Evolutionary conservation across 371 early-diverging fungal species (phyloP).

Genomic region (Mortierella sp.): DNA sequence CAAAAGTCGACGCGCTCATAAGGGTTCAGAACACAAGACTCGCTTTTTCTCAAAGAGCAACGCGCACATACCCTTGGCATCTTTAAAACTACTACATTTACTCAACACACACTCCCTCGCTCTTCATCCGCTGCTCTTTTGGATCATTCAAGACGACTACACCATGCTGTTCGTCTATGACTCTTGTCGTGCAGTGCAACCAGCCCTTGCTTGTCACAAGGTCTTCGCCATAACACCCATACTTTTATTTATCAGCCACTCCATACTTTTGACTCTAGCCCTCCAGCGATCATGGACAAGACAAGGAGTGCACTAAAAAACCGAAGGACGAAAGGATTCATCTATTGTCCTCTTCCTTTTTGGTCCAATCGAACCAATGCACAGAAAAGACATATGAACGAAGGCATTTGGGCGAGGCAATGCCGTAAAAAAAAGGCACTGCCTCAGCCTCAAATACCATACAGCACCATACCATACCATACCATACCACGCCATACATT

Average conservation of each 20-base stretch:
- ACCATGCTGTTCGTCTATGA: not conserved
- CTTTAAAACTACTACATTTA: not conserved
- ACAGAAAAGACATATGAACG: too few relatives aligned
- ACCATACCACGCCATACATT: too few relatives aligned
- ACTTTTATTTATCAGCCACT: too few relatives aligned
- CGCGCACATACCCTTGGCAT: not conserved
- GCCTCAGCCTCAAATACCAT: constrained; percentile 1
- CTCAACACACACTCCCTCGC: not conserved
- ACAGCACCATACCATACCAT: too few relatives aligned
- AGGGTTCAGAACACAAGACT: not conserved
- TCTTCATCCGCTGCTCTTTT: not conserved
- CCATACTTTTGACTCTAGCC: too few relatives aligned
- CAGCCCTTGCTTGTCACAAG: too few relatives aligned
- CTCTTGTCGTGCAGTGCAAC: not conserved
- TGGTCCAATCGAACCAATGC: too few relatives aligned
- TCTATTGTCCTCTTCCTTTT: too few relatives aligned
- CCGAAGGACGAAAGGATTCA: too few relatives aligned
- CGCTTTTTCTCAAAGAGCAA: not conserved
- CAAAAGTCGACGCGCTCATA: not conserved
- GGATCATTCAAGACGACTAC: not conserved
- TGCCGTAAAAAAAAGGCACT: not conserved
- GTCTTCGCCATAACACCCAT: not conserved
- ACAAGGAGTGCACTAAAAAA: too few relatives aligned
- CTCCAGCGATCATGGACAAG: too few relatives aligned
- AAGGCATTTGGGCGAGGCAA: too few relatives aligned